phyloP scores from a whole-genome alignment of 768 basidiomycete genomes.

The Macrolepiota fuliginosa region DNA sequence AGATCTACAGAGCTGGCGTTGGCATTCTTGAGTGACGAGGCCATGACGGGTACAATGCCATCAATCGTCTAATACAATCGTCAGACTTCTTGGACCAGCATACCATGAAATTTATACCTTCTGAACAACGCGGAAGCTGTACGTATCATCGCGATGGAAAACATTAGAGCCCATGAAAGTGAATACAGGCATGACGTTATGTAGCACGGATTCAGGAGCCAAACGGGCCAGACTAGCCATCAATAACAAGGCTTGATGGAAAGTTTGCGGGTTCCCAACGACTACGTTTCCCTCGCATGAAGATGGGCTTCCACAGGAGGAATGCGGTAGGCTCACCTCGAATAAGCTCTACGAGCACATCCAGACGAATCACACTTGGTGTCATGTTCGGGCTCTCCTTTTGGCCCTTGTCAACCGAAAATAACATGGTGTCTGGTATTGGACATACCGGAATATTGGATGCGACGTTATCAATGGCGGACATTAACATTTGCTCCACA shows the following conservation, averaged over 20 bases:
- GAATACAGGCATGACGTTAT: slow-evolving; percentile 97
- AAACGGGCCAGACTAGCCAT: slow-evolving; percentile 82
- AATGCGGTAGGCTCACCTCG: slow-evolving; percentile 47
- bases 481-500: slow-evolving; percentile 81
- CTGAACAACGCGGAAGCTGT: slow-evolving; percentile 94
- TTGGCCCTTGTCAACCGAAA: not conserved
- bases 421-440: not conserved
- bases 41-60: slow-evolving; percentile 92
- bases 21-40: slow-evolving; percentile 65
- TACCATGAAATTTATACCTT: slow-evolving; percentile 46
- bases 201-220: slow-evolving; percentile 87
- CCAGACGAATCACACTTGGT: slow-evolving; percentile 66
- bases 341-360: slow-evolving; percentile 86
- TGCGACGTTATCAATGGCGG: slow-evolving; percentile 69
- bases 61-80: slow-evolving; percentile 70
- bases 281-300: slow-evolving; percentile 39
- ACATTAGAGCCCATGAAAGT: slow-evolving; percentile 99
- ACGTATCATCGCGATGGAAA: slow-evolving; percentile 93
- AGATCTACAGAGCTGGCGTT: slow-evolving; percentile 56
- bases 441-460: slow-evolving; percentile 50
- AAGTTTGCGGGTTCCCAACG: slow-evolving; percentile 90
- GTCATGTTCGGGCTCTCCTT: slow-evolving; percentile 54
- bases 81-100: not conserved
- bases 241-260: slow-evolving; percentile 87
- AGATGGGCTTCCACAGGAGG: no score